Base-by-base conservation (phyloP, 2,329 filamentous ascomycete genomes). In the Ophiostoma triangulosporum region DNA sequence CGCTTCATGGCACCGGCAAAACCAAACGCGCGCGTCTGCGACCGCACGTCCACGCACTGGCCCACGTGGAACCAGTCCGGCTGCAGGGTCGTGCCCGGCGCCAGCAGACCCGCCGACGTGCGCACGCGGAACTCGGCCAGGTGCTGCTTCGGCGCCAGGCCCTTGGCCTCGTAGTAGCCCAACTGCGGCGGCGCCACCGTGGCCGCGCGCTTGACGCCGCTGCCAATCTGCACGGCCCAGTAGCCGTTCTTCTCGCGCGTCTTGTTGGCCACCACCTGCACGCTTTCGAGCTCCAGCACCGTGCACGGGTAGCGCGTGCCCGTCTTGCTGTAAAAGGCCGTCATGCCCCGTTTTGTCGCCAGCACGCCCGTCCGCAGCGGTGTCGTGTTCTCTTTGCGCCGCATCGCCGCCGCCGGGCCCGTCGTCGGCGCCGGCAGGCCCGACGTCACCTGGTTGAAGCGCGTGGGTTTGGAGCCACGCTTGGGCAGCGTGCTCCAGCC, bases 1-100 rank as follows among this genome's bases (percentile, higher is more conserved):
- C 87, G 78, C 81, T 98, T 98, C 93, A 98, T 98, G 60, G 88
- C 93, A 77, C 93, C 93, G 9, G 86, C 88, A 67, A 96, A 98
- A 7, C 93, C 93, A 79, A 88, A 91, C 52, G 93, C 93, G 65
- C 87, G 80, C 61, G 81, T 84, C 64, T 85, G 80, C 49, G 82
- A 84, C 63, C 83, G 78, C 52, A 88, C 83, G 71, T 98, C 93
- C 56, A 98, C 85, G 68, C 81, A 94, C 70, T 96, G 89, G 17
- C 93, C 93, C 64, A 84, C 79, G 62, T 83, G 76, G 71, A 97
- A 97, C 86, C 93, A 95, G 63, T 87, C 83, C n/a, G 93, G 88
- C 57, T 78, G 76, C 60, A 98, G 78, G 61, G 78, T 73, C 62
- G 83, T 74, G 40, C 93, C 93, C 24, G 96, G 76, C 24, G 80